Percentiles rank a stretch among this genome's conserved stretches.
Evolutionary conservation across 495 filamentous ascomycete species (phyloP).

Genomic region (Durotheca rogersii): DNA sequence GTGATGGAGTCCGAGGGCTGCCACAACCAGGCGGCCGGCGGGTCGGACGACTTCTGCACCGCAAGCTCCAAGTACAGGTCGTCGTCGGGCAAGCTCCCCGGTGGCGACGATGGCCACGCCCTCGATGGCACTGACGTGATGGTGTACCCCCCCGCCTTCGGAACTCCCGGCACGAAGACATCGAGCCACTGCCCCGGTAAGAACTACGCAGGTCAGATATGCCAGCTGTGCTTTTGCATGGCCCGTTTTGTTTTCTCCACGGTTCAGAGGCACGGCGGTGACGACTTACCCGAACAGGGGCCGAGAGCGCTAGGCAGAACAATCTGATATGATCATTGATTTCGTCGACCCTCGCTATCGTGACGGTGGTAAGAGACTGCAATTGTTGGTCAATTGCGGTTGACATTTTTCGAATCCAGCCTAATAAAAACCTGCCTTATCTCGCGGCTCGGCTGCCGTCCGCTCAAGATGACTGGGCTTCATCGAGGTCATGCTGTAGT

Average conservation of each 20-base stretch:
- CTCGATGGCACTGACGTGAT: constrained; percentile 72
- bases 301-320: constrained; percentile 40
- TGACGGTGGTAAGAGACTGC: constrained; percentile 43
- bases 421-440: constrained; percentile 39
- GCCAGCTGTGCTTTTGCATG: neutral
- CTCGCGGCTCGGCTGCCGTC: constrained; percentile 70
- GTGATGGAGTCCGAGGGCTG: constrained; percentile 54
- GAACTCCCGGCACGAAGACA: constrained; percentile 65
- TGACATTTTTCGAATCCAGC: constrained; percentile 11
- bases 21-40: constrained; percentile 78
- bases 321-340: constrained; percentile 41
- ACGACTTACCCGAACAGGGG: constrained; percentile 33
- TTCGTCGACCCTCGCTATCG: constrained; percentile 36
- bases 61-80: constrained; percentile 67
- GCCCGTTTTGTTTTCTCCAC: neutral
- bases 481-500: constrained; percentile 11
- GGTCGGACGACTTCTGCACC: constrained; percentile 62
- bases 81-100: constrained; percentile 19
- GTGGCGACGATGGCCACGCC: constrained; percentile 35
- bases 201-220: constrained; percentile 52
- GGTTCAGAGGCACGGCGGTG: too few species aligned
- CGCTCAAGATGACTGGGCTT: constrained; percentile 55
- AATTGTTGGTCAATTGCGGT: constrained; percentile 19
- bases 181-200: constrained; percentile 92
- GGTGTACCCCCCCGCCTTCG: constrained; percentile 79